Base-by-base conservation (phyloP, 352 stramenopile genomes). In the Pythium pyrilobum region DNA sequence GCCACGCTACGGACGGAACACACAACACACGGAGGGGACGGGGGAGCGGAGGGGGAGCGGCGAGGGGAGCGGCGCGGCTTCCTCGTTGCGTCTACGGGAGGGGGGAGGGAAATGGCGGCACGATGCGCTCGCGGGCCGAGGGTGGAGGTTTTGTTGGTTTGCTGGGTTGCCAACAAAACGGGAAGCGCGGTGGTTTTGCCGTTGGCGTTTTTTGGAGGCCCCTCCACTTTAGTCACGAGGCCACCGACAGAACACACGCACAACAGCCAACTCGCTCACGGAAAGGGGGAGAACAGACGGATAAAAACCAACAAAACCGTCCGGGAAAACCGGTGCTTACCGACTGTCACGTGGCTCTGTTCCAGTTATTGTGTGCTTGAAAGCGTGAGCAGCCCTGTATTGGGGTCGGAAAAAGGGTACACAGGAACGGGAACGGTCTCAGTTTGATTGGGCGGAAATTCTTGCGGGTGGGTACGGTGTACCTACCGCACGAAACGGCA, bases 1-100 rank as follows among this genome's bases (percentile, higher is more conserved):
- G 53, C 25, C 53, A 54, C 53, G 53, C 25, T 45, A 54, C 55
- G 44, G 45, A 53, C 36, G 45, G 42, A 24, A 53, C 52, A 50
- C 43, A 62, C 53, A 41, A 36, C 53, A 55, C 47, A 55, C 47
- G 47, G 41, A 25, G 47, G 38, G 39, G 20, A 40, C 31, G 36
- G 47, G 29, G 47, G 31, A 29, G 27, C 12, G 23, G 16, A 34
- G 33, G 43, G n/a, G 10, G n/a, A 39, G 43, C 41, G 41, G 24
- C 27, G 28, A 18, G 7, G 43, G n/a, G 48, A 27, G 48, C 48
- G 41, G 48, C 48, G 46, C 23, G 37, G 36, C n/a, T n/a, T n/a
- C n/a, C n/a, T n/a, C n/a, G n/a, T n/a, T n/a, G 24, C 4, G 48
- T n/a, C 33, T 21, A 37, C 34, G 37, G 27, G 24, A 16, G 36